These are phyloP conservation scores for Zelonia costaricensis DNA, from an alignment of 208 protist genomes.

Conservation along the genomic window DNA sequence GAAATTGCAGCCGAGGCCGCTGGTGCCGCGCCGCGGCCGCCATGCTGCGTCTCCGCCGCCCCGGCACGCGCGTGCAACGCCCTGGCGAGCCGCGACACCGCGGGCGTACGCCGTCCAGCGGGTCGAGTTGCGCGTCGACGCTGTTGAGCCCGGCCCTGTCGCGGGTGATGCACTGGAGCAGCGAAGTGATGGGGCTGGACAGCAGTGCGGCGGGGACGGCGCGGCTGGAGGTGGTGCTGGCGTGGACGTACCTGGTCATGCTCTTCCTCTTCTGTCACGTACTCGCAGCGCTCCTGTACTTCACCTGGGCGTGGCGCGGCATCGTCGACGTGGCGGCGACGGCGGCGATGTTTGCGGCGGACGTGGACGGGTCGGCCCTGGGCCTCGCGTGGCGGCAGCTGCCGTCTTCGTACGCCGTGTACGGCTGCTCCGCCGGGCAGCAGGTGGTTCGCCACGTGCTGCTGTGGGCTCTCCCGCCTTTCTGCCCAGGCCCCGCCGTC, in stretches of 20 bases:
- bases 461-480: constrained; percentile 7
- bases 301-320: constrained; percentile 18
- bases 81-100: too few relatives aligned
- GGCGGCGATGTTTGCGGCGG: constrained; percentile 18
- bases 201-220: background rate
- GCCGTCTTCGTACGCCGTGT: background rate
- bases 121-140: too few relatives aligned
- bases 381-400: background rate
- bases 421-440: constrained; percentile 11
- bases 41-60: too few relatives aligned
- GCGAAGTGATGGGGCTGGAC: too few relatives aligned
- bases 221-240: background rate
- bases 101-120: too few relatives aligned
- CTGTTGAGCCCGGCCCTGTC: too few relatives aligned
- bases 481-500: background rate
- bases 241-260: constrained; percentile 7
- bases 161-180: too few relatives aligned
- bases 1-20: too few relatives aligned
- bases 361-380: background rate
- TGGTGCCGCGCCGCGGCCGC: too few relatives aligned
- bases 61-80: too few relatives aligned
- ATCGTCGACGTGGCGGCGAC: constrained; percentile 8
- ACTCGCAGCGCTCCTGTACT: constrained; percentile 14
- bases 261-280: constrained; percentile 7
- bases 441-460: background rate